Evolutionary conservation across 768 basidiomycete genomes (phyloP).

Genomic region (Ramaria sp.): DNA sequence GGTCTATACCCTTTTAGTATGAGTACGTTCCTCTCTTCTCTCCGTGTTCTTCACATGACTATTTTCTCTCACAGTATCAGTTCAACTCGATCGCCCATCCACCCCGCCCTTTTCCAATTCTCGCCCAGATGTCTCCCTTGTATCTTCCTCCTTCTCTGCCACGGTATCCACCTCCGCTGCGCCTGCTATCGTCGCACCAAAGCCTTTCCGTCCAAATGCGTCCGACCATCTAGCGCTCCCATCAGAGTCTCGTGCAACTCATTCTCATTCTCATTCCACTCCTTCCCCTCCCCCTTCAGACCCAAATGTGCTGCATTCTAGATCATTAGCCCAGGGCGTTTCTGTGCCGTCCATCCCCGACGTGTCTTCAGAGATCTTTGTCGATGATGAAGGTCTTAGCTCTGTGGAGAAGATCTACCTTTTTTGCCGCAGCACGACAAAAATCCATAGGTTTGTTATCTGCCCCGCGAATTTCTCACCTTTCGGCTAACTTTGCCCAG

Average conservation of each 20-base stretch:
- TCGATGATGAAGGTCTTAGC: slow-evolving; percentile 74
- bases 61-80: not conserved
- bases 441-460: slow-evolving; percentile 38
- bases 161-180: not conserved
- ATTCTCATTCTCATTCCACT: not conserved
- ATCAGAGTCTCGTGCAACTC: not conserved
- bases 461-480: not conserved
- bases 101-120: not conserved
- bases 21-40: not conserved
- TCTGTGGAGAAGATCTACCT: slow-evolving; percentile 90
- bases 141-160: not conserved
- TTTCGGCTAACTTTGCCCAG: slow-evolving; percentile 21
- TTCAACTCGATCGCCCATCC: not conserved
- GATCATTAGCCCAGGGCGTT: not conserved
- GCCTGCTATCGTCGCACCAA: not conserved
- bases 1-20: slow-evolving; percentile 1
- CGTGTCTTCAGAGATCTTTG: slow-evolving; percentile 22
- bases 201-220: not conserved
- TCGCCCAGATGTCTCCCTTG: not conserved
- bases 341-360: not conserved
- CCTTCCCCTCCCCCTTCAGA: not conserved
- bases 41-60: not conserved
- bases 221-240: not conserved
- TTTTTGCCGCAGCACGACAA: slow-evolving; percentile 67
- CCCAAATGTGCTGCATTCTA: not conserved